Evolutionary conservation across 495 filamentous ascomycete species (phyloP).

Genomic region (Hypoxylon perforatum): DNA sequence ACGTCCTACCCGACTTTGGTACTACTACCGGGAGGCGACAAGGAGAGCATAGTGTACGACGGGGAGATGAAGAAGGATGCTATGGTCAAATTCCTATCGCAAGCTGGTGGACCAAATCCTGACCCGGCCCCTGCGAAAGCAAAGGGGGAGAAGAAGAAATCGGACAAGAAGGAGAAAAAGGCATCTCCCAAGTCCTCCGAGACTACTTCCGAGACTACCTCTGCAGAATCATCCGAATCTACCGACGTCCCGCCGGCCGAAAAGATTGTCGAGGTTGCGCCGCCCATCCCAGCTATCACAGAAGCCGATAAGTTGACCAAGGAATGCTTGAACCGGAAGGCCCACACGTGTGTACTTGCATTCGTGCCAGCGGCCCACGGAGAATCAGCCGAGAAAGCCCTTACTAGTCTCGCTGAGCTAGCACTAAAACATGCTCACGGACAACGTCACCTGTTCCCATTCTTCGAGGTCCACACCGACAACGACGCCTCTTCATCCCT

Average conservation of each 20-base stretch:
- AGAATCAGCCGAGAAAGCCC: slow-evolving; percentile 66
- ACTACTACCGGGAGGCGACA: slow-evolving; percentile 78
- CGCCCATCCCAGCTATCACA: slow-evolving; percentile 63
- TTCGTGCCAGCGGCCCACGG: slow-evolving; percentile 70
- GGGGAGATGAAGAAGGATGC: slow-evolving; percentile 88
- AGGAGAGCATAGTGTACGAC: slow-evolving; percentile 76
- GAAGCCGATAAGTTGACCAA: slow-evolving; percentile 69
- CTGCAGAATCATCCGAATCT: slow-evolving; percentile 53
- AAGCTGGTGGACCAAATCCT: slow-evolving; percentile 77
- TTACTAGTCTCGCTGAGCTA: slow-evolving; percentile 77
- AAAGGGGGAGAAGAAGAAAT: slow-evolving; percentile 65
- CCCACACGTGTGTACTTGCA: slow-evolving; percentile 86
- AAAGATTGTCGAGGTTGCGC: slow-evolving; percentile 60
- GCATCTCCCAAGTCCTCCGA: slow-evolving; percentile 58
- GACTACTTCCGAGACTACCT: slow-evolving; percentile 50
- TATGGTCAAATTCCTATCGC: slow-evolving; percentile 84
- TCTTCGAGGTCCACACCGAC: slow-evolving; percentile 75
- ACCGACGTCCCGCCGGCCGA: slow-evolving; percentile 56
- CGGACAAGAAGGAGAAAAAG: slow-evolving; percentile 62
- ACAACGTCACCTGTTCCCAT: slow-evolving; percentile 79
- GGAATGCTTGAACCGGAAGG: slow-evolving; percentile 78
- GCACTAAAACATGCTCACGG: slow-evolving; percentile 74
- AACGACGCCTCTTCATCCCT: slow-evolving; percentile 69
- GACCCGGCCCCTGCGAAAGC: slow-evolving; percentile 70
- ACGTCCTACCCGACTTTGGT: slow-evolving; percentile 82